phyloP scores from a whole-genome alignment of 768 basidiomycete genomes.

The Psilocybe sp. region DNA sequence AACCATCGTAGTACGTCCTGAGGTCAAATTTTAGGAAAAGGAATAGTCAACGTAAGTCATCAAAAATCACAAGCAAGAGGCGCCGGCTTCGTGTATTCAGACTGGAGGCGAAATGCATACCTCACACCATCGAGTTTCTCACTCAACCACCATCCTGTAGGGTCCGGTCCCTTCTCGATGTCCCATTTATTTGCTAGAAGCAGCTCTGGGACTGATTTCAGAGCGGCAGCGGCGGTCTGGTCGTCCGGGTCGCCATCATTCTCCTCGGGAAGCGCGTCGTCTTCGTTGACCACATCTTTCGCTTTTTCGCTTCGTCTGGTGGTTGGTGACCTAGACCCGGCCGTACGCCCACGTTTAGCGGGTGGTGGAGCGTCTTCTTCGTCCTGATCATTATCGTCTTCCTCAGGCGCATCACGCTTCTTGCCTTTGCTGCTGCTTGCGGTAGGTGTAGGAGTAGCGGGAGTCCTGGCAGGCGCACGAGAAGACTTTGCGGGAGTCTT shows the following conservation, averaged over 20 bases:
- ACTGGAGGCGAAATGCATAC: conserved; percentile 26
- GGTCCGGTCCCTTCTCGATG: conserved; percentile 48
- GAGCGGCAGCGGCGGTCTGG: conserved; percentile 22
- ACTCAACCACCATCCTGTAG: conserved; percentile 59
- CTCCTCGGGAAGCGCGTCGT: conserved; percentile 24
- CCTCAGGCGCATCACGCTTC: conserved; percentile 23
- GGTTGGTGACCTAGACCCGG: conserved; percentile 6
- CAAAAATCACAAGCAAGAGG: not conserved
- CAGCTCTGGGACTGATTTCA: conserved; percentile 41
- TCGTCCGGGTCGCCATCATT: conserved; percentile 26
- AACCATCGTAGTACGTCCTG: conserved; percentile 55
- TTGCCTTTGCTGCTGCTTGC: conserved; percentile 18
- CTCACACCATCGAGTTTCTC: conserved; percentile 63
- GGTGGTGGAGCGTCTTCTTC: conserved; percentile 25
- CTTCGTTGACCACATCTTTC: conserved; percentile 20
- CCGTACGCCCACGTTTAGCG: conserved; percentile 14
- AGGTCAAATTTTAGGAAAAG: conserved; percentile 2
- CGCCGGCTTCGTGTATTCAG: not conserved
- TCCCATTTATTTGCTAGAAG: conserved; percentile 60
- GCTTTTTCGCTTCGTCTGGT: conserved; percentile 20
- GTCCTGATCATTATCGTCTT: conserved; percentile 30
- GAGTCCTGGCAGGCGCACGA: too few relatives aligned
- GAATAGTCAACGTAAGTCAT: too few relatives aligned
- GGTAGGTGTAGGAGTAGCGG: not conserved
- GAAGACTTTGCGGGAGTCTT: too few relatives aligned